Evolutionary conservation across 78 protist genomes (phyloP), one percentile per base, ranked within the genome.

Genomic region (Dictyostelium brefeldianum): DNA sequence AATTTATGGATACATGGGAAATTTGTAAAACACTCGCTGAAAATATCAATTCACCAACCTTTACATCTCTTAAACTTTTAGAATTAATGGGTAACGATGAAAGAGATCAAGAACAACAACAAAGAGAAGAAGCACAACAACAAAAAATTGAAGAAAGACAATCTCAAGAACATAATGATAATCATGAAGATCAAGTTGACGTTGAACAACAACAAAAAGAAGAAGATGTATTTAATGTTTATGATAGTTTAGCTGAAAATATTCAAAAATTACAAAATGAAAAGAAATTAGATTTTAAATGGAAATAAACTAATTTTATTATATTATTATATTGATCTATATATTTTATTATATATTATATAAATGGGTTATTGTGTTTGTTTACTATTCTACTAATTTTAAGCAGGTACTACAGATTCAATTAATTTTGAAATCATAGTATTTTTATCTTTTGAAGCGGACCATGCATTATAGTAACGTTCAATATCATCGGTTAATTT

Each of bases 11-110:
- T 20, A 25, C 31, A 1, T 31, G 18, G 0, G 83, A 78, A 14
- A 48, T 78, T 29, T 50, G 41, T 14, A 78, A 78, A 57, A 17
- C n/a, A 29, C 31, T 78, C 17, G 11, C 27, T 20, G 54, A 78
- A 5, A 17, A 54, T 20, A 41, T 46, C 25, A 29, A 59, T 59
- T 18, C 31, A 0, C 7, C n/a, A 27, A 59, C 57, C 4, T n/a
- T 56, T 10, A 17, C n/a, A 27, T 75, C 57, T 10, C 22, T 56
- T 10, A 71, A 71, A 71, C 25, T 57, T 74, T 20, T 74, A 11
- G 80, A 83, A 69, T 18, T 50, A n/a, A 82, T 67, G 78, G 65
- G 79, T 17, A 82, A 64, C n/a, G 57, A 48, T 29, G 25, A 69
- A 46, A 31, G 9, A 18, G 67, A 59, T 18, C 56, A 80, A 9